A percentile compares a stretch with the other conserved stretches of the same genome.
These are phyloP conservation scores for Pisolithus microcarpus DNA, from an alignment of 768 basidiomycete genomes.

Conservation along the genomic window DNA sequence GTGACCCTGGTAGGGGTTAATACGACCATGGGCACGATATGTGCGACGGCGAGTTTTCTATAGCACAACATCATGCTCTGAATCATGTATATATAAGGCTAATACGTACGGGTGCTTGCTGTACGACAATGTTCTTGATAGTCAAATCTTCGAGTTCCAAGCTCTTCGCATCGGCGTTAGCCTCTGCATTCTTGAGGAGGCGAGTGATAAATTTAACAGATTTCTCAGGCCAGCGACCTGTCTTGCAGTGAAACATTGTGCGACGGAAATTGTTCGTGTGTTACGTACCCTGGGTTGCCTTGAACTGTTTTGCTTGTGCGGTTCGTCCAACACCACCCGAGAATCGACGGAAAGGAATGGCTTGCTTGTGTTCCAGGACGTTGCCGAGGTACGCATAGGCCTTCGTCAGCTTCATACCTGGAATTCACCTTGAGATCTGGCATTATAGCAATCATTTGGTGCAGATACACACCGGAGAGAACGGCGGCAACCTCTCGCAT, in stretches of 20 bases:
- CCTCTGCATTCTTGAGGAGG: constrained; percentile 97
- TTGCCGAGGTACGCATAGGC: constrained; percentile 91
- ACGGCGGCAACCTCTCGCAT: constrained; percentile 98
- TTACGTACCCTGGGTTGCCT: constrained; percentile 84
- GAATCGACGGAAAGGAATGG: constrained; percentile 95
- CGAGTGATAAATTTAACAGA: constrained; percentile 92
- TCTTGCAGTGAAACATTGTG: background rate
- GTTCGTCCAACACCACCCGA: constrained; percentile 92
- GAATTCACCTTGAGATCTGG: constrained; percentile 1
- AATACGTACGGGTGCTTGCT: constrained; percentile 89
- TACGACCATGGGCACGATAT: constrained; percentile 95
- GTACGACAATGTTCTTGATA: constrained; percentile 96
- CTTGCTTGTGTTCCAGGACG: constrained; percentile 94
- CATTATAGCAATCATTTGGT: background rate
- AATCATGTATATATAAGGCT: background rate
- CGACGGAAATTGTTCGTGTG: background rate
- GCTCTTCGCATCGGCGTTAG: constrained; percentile 97
- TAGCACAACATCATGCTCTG: background rate
- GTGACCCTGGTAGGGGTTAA: constrained; percentile 98
- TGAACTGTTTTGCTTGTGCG: constrained; percentile 94
- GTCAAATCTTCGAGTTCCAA: constrained; percentile 84
- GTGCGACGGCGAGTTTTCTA: constrained; percentile 99
- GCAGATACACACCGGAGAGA: constrained; percentile 56
- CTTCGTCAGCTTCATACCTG: constrained; percentile 89
- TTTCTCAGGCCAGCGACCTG: constrained; percentile 99